Evolutionary conservation across 2,329 filamentous ascomycete species (phyloP).

Genomic region (Cercospora zeina): DNA sequence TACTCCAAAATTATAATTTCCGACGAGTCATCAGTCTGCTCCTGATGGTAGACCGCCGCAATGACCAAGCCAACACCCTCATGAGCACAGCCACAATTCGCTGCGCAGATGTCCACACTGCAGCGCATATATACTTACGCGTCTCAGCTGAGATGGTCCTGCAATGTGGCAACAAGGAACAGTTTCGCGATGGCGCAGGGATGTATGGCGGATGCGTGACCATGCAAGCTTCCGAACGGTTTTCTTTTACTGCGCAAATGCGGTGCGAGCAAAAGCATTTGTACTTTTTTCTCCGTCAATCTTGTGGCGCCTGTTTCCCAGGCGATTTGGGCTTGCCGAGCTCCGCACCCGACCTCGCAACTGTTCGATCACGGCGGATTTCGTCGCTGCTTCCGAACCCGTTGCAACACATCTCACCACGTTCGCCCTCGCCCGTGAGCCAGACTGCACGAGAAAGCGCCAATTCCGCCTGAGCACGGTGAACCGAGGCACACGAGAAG

Average conservation of each 20-base stretch:
- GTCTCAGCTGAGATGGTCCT: conserved; percentile 20
- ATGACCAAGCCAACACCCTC: not conserved
- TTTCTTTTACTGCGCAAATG: conserved; percentile 8
- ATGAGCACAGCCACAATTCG: conserved; percentile 20
- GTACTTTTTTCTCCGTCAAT: not conserved
- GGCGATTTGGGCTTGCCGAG: not conserved
- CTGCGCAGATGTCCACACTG: not conserved
- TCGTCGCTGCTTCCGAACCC: conserved; percentile 3
- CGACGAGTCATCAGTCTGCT: not conserved
- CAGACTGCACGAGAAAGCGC: not conserved
- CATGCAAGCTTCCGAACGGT: conserved; percentile 20
- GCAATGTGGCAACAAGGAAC: conserved; percentile 10
- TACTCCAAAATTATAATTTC: not conserved
- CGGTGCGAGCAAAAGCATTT: not conserved
- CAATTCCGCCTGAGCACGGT: not conserved
- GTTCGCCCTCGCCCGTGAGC: not conserved
- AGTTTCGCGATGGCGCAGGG: conserved; percentile 15
- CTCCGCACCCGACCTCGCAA: not conserved
- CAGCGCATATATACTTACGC: conserved; percentile 6
- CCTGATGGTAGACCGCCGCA: not conserved
- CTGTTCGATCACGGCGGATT: not conserved
- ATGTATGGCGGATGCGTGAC: conserved; percentile 11
- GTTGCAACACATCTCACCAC: conserved; percentile 2
- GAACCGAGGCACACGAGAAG: not conserved
- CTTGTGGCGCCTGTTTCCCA: not conserved